A percentile compares a stretch with the other conserved stretches of the same genome.
Conservation (phyloP, 2,329 filamentous ascomycete genomes). For the Ascomycota sp. region DNA sequence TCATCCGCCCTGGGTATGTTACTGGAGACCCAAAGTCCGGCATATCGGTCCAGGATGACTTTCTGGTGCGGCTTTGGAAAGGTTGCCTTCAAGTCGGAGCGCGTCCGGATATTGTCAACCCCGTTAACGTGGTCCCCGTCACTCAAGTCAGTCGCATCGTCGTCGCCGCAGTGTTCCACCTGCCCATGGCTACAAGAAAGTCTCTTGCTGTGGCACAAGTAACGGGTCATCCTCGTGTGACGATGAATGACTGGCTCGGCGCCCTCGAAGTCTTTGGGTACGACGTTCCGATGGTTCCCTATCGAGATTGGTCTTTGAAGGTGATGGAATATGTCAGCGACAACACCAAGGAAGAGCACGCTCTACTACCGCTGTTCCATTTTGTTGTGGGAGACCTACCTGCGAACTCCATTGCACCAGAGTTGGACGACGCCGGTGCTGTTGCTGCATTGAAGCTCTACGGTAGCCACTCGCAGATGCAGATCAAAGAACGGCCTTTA, state of each 20-base stretch:
- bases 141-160: constrained; percentile 65
- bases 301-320: constrained; percentile 17
- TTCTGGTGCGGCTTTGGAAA: constrained; percentile 68
- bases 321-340: constrained; percentile 10
- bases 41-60: constrained; percentile 65
- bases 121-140: constrained; percentile 75
- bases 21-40: constrained; percentile 50
- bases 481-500: constrained; percentile 27
- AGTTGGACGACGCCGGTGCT: constrained; percentile 43
- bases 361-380: constrained; percentile 42
- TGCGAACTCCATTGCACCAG: constrained; percentile 42
- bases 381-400: constrained; percentile 48
- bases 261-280: constrained; percentile 47
- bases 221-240: constrained; percentile 55
- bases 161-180: constrained; percentile 45
- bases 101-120: constrained; percentile 60
- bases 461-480: constrained; percentile 31
- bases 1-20: constrained; percentile 60
- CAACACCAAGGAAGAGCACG: constrained; percentile 10
- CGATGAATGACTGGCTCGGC: constrained; percentile 55
- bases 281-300: constrained; percentile 54
- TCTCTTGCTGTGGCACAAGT: constrained; percentile 45
- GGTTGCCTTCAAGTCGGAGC: constrained; percentile 60
- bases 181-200: constrained; percentile 10
- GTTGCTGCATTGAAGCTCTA: constrained; percentile 40